A percentile compares a stretch with the other conserved stretches of the same genome.
phyloP scores from a whole-genome alignment of 1,139 yeast genomes.

The Blastobotrys ciferrii region DNA sequence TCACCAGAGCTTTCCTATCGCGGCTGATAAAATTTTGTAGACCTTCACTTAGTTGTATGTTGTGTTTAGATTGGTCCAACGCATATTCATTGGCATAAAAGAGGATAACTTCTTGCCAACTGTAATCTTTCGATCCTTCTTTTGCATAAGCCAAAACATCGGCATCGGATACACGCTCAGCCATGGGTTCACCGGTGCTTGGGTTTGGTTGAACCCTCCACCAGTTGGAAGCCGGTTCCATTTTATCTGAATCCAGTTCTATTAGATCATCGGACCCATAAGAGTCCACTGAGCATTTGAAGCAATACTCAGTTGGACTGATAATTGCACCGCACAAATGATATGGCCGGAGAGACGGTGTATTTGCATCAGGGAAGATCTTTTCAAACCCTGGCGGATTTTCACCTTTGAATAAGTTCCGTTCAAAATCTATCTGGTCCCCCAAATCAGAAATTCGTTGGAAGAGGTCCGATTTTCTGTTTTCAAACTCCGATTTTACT shows the following conservation, averaged over 20 bases:
- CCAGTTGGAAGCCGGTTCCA: slow-evolving; percentile 18
- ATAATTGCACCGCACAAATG: slow-evolving; percentile 29
- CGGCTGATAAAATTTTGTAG: slow-evolving; percentile 22
- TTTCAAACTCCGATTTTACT: slow-evolving; percentile 15
- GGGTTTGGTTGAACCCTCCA: slow-evolving; percentile 19
- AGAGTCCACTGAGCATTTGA: slow-evolving; percentile 12
- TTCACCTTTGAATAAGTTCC: slow-evolving; percentile 12
- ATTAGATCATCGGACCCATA: slow-evolving; percentile 19
- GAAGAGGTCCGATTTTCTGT: slow-evolving; percentile 15
- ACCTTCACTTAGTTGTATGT: slow-evolving; percentile 17
- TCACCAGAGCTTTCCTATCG: slow-evolving; percentile 20
- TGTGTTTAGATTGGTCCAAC: slow-evolving; percentile 19
- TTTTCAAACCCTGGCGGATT: slow-evolving; percentile 13
- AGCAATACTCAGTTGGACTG: slow-evolving; percentile 32
- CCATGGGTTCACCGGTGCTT: slow-evolving; percentile 15
- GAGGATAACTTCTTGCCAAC: slow-evolving; percentile 29
- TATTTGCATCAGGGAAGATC: slow-evolving; percentile 16
- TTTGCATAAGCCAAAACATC: slow-evolving; percentile 26
- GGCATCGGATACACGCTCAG: slow-evolving; percentile 18
- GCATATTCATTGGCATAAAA: slow-evolving; percentile 30
- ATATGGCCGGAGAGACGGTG: slow-evolving; percentile 27
- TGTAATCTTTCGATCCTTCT: slow-evolving; percentile 25
- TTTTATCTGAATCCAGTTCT: slow-evolving; percentile 17
- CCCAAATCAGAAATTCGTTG: slow-evolving; percentile 21
- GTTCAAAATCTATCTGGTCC: slow-evolving; percentile 17